Base-by-base conservation (phyloP, 192 early-diverging fungal genomes). In the Podila verticillata region DNA sequence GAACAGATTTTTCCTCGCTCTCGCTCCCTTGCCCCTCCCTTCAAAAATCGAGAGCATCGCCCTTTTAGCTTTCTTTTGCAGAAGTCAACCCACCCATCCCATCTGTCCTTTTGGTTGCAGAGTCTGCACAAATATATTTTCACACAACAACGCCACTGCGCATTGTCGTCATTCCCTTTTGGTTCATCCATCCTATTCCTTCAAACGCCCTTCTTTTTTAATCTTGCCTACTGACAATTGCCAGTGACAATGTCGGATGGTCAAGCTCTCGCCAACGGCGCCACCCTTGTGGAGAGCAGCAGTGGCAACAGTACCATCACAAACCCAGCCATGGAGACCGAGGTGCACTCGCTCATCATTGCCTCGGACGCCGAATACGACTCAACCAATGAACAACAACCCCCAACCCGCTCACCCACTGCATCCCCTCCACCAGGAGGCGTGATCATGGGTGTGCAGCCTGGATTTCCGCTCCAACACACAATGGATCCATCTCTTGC, bases 321-420 rank as follows among this genome's bases (percentile, higher is more conserved):
- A 54, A 54, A n/a, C 51, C 20, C 24, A 19, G 9, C 5, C 49
- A 4, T 54, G 20, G 20, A 54, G 24, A 54, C 51, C 20, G 24
- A 6, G 24, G n/a, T 63, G 30, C 30, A 58, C 48, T 80, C 77
- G 26, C 69, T 70, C 59, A 72, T 80, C 47, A 26, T 72, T 32
- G 22, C 75, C 4, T 80, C 77, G 0, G 77, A 79, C 26, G n/a
- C 51, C 35, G 75, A 79, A 29, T 72, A 48, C 34, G 75, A 79
- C 54, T 72, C 68, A 4, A 54, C 28, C 28, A 65, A 79, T 35
- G 75, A 79, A 17, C 68, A 62, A 8, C 75, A 72, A 13, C 75
- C 57, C 4, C 63, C 72, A n/a, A 67, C 75, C 20, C 75, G 63
- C 51, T 67, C 75, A 1, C 63, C 75, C 26, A 57, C 68, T 5